phyloP scores from a whole-genome alignment of 106 monocot genomes.

The Dioscorea dumetorum region DNA sequence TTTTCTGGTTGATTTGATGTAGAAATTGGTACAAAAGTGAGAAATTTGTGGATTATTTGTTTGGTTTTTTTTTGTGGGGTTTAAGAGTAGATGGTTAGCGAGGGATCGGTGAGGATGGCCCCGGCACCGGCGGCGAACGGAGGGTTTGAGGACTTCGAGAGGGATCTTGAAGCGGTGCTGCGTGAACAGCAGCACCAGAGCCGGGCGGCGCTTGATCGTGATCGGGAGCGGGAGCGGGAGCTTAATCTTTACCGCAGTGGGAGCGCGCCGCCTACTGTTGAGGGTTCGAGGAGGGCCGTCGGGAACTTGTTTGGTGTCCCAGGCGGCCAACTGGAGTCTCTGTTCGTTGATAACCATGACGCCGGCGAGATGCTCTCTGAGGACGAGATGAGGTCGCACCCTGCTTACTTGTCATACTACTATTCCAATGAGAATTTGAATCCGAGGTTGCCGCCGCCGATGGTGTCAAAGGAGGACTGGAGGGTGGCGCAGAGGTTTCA shows the following conservation, averaged over 20 bases:
- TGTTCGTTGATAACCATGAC: background rate
- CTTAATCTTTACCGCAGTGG: slow-evolving; percentile 54
- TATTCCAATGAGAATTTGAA: slow-evolving; percentile 56
- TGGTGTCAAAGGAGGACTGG: slow-evolving; percentile 73
- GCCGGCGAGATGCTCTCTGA: slow-evolving; percentile 14
- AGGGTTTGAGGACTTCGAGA: slow-evolving; percentile 12
- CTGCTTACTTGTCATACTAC: slow-evolving; percentile 54
- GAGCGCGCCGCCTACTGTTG: slow-evolving; percentile 60
- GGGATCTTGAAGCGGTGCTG: slow-evolving; percentile 24
- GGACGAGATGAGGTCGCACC: slow-evolving; percentile 47
- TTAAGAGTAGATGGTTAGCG: slow-evolving; percentile 6
- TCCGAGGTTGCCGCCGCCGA: slow-evolving; percentile 59
- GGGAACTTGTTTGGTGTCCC: slow-evolving; percentile 9
- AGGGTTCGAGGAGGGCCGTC: slow-evolving; percentile 28
- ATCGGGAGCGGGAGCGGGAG: slow-evolving; percentile 35
- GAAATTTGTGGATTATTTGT: too few relatives aligned
- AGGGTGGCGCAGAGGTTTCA: slow-evolving; percentile 37
- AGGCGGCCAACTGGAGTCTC: background rate
- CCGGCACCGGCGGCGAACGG: slow-evolving; percentile 23
- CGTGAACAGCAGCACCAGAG: slow-evolving; percentile 18
- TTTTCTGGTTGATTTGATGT: too few relatives aligned
- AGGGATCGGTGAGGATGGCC: slow-evolving; percentile 12
- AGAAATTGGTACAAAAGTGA: too few relatives aligned
- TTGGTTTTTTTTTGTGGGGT: too few relatives aligned
- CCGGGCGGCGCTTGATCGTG: slow-evolving; percentile 19